Conservation (phyloP, 202 grass and related monocot species). For the Carex arenaria region DNA sequence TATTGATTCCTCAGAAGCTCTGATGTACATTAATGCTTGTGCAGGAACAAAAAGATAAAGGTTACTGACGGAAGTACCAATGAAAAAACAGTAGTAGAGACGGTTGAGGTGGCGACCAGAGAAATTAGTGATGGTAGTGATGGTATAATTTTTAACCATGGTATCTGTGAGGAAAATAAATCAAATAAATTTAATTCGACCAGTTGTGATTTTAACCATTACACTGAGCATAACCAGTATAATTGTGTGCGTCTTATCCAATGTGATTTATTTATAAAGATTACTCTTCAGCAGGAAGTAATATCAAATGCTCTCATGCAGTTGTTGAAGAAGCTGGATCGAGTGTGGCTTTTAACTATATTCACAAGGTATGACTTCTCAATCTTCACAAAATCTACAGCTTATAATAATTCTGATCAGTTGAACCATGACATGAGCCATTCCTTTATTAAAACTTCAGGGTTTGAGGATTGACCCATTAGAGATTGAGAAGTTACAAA, state of each 20-base stretch:
- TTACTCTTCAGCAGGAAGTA: not conserved
- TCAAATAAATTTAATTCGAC: not conserved
- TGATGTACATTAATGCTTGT: not conserved
- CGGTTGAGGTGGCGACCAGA: not conserved
- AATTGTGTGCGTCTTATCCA: not conserved
- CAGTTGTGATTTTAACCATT: not conserved
- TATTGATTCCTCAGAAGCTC: not conserved
- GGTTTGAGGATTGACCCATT: not conserved
- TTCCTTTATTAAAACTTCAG: slow-evolving; percentile 9
- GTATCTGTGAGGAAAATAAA: not conserved
- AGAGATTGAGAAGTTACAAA: too few relatives aligned
- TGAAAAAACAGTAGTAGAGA: not conserved
- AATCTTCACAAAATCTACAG: not conserved
- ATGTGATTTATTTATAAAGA: not conserved
- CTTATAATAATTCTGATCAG: not conserved
- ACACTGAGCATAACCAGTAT: not conserved
- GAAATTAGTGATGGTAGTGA: not conserved
- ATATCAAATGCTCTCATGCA: not conserved
- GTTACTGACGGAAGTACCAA: not conserved
- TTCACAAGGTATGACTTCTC: not conserved
- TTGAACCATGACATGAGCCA: not conserved
- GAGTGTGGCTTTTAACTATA: not conserved
- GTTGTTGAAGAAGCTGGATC: not conserved
- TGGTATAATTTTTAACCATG: not conserved
- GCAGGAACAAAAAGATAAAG: slow-evolving; percentile 1